phyloP scores from a whole-genome alignment of 805 yeast species.

The Zygosaccharomyces bailii region DNA sequence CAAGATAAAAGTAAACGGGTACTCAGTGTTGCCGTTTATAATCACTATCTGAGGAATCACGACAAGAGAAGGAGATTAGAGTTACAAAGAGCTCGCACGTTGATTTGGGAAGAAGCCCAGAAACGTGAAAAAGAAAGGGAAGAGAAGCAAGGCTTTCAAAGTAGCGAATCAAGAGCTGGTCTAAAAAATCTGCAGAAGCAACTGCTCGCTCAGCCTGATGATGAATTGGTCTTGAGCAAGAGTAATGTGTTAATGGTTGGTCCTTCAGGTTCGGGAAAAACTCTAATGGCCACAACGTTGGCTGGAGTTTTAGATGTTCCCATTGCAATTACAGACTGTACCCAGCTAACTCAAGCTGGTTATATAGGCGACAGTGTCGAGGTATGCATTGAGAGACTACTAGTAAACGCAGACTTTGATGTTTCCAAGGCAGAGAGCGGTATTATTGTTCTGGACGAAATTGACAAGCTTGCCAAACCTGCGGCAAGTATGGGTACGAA shows the following conservation, averaged over 20 bases:
- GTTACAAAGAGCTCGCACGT: constrained; percentile 26
- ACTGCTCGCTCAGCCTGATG: constrained; percentile 33
- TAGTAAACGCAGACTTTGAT: constrained; percentile 49
- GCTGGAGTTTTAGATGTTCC: constrained; percentile 54
- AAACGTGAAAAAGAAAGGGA: constrained; percentile 23
- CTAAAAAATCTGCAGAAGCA: constrained; percentile 31
- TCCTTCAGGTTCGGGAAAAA: constrained; percentile 63
- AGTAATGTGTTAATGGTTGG: constrained; percentile 56
- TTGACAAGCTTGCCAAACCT: constrained; percentile 55
- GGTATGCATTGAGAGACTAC: constrained; percentile 49
- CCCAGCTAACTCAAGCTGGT: constrained; percentile 61
- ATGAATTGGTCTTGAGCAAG: constrained; percentile 48
- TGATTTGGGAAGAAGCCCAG: constrained; percentile 32
- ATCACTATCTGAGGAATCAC: constrained; percentile 50
- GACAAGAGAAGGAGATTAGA: constrained; percentile 39
- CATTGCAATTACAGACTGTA: constrained; percentile 57
- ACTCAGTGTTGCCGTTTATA: constrained; percentile 59
- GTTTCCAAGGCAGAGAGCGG: constrained; percentile 53
- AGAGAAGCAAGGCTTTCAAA: constrained; percentile 22
- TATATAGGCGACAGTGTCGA: constrained; percentile 65
- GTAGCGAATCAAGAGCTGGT: constrained; percentile 35
- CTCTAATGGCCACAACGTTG: constrained; percentile 52
- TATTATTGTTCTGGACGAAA: constrained; percentile 56
- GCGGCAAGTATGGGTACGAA: constrained; percentile 46
- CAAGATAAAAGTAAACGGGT: constrained; percentile 55